phyloP scores from a whole-genome alignment of 768 basidiomycete species.

The Leucocoprinus leucothites region DNA sequence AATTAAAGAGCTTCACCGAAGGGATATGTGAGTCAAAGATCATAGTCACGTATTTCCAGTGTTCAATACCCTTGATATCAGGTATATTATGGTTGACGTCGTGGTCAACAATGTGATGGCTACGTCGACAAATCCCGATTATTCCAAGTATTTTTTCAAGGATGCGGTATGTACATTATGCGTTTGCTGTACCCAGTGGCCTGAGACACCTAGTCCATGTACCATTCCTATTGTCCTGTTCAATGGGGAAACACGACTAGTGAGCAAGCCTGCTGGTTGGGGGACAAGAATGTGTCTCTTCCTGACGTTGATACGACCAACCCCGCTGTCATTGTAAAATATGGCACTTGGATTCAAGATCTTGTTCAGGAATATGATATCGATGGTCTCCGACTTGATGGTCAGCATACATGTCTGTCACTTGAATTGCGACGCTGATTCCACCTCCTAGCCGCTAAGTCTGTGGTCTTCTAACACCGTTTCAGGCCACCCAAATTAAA shows the following conservation, averaged over 20 bases:
- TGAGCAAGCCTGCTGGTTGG: conserved; percentile 80
- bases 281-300: conserved; percentile 69
- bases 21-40: conserved; percentile 55
- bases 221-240: conserved; percentile 78
- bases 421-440: conserved; percentile 24
- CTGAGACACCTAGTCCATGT: conserved; percentile 45
- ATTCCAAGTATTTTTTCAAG: conserved; percentile 68
- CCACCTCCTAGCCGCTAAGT: conserved; percentile 43
- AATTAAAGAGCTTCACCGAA: conserved; percentile 60
- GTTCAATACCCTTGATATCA: conserved; percentile 13
- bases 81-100: conserved; percentile 83
- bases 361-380: conserved; percentile 71
- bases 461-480: conserved; percentile 14
- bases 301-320: conserved; percentile 80
- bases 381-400: conserved; percentile 88
- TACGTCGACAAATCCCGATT: conserved; percentile 57
- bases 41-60: background rate
- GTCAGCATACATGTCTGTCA: conserved; percentile 22
- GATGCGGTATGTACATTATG: conserved; percentile 38
- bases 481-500: background rate
- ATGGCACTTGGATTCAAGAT: conserved; percentile 64
- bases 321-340: conserved; percentile 55
- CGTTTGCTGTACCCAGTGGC: background rate
- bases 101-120: conserved; percentile 88
- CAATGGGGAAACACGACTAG: conserved; percentile 68